These are phyloP conservation scores for Aspergillus glaucus DNA, from an alignment of 2,329 filamentous ascomycete genomes.

Conservation along the genomic window DNA sequence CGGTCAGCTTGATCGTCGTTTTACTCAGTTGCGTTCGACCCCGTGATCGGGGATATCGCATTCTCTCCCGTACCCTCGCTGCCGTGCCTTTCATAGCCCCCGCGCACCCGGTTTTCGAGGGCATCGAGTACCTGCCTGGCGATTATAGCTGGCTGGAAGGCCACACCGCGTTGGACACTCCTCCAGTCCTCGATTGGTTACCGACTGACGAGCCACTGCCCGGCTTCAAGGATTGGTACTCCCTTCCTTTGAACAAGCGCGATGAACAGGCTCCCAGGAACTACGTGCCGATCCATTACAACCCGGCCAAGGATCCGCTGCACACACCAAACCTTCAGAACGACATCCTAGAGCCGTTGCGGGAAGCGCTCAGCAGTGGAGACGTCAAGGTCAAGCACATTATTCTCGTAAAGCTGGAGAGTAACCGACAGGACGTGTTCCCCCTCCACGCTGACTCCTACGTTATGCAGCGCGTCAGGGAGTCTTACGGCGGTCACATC, in stretches of 20 bases:
- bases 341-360: slow-evolving; percentile 17
- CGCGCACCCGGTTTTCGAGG: background rate
- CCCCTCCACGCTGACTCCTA: slow-evolving; percentile 38
- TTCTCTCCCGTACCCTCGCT: slow-evolving; percentile 20
- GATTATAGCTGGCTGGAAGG: slow-evolving; percentile 17
- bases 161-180: slow-evolving; percentile 11
- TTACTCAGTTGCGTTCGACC: slow-evolving; percentile 23
- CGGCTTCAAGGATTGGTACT: slow-evolving; percentile 24
- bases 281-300: slow-evolving; percentile 23
- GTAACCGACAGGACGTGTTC: slow-evolving; percentile 43
- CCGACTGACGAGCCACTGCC: slow-evolving; percentile 10
- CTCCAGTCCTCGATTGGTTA: slow-evolving; percentile 21
- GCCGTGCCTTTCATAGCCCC: slow-evolving; percentile 12
- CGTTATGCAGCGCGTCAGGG: slow-evolving; percentile 29
- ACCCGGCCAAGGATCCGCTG: slow-evolving; percentile 32
- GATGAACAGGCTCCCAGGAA: slow-evolving; percentile 1
- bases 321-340: slow-evolving; percentile 36
- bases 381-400: slow-evolving; percentile 39
- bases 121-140: slow-evolving; percentile 10
- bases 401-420: slow-evolving; percentile 42
- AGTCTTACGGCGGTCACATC: slow-evolving; percentile 31
- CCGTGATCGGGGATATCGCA: slow-evolving; percentile 17
- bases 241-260: slow-evolving; percentile 2
- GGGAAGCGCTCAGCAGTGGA: slow-evolving; percentile 20
- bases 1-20: slow-evolving; percentile 15